These are phyloP conservation scores for Auricularia auricula-judae DNA, from an alignment of 768 basidiomycete species.

Conservation along the genomic window DNA sequence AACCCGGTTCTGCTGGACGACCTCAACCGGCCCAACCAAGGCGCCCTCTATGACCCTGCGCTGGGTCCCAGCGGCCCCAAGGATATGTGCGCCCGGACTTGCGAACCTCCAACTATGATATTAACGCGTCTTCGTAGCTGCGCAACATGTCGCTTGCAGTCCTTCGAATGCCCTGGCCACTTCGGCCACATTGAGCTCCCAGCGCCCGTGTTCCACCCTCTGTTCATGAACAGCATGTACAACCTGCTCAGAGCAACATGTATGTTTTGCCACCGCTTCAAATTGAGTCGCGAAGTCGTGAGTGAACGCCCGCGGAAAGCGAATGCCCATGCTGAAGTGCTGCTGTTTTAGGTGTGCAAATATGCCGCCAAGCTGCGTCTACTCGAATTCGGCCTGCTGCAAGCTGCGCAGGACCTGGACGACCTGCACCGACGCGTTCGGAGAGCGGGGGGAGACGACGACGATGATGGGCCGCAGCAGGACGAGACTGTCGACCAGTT, in stretches of 20 bases:
- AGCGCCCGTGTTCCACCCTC: constrained; percentile 88
- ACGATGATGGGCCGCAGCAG: constrained; percentile 27
- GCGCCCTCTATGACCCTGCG: constrained; percentile 91
- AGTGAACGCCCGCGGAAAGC: constrained; percentile 11
- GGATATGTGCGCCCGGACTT: constrained; percentile 63
- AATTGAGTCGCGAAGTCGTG: constrained; percentile 64
- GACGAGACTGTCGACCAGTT: constrained; percentile 53
- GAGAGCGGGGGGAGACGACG: constrained; percentile 27
- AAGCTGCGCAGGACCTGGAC: constrained; percentile 69
- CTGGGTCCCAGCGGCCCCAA: constrained; percentile 82
- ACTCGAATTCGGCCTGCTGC: constrained; percentile 79
- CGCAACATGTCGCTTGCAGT: constrained; percentile 83
- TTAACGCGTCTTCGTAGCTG: constrained; percentile 44
- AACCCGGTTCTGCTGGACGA: constrained; percentile 92
- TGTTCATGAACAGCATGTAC: constrained; percentile 89
- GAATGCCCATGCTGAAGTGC: background rate
- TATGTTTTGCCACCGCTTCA: constrained; percentile 91
- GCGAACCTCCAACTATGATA: background rate
- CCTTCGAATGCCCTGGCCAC: constrained; percentile 94
- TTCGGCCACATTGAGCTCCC: constrained; percentile 97
- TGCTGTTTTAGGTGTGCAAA: constrained; percentile 50
- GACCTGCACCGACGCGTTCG: constrained; percentile 40
- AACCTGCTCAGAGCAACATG: constrained; percentile 80
- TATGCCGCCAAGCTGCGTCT: constrained; percentile 80
- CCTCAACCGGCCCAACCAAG: constrained; percentile 80